Conservation (phyloP, 2,329 filamentous ascomycete genomes). For the Botrytis fabae region DNA sequence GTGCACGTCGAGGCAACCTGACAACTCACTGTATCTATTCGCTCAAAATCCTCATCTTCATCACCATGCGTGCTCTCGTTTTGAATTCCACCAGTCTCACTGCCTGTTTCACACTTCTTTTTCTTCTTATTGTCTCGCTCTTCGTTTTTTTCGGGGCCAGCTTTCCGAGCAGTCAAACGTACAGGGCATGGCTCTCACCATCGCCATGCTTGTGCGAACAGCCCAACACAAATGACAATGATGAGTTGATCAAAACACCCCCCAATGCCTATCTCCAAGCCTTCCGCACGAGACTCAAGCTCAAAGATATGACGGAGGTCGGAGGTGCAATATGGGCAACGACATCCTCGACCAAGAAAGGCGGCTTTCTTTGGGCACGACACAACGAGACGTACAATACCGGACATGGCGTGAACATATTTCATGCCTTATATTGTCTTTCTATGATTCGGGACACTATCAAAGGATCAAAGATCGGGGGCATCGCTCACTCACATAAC, state of each 20-base stretch:
- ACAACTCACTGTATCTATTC: background rate
- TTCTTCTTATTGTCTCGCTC: no score
- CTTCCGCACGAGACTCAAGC: background rate
- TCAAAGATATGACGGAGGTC: background rate
- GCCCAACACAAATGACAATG: no score
- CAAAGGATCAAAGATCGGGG: background rate
- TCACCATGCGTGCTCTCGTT: no score
- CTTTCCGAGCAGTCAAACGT: no score
- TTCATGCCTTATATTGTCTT: constrained; percentile 2
- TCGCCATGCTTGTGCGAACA: no score
- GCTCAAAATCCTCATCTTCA: background rate
- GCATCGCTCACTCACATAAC: background rate
- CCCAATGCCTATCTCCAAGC: background rate
- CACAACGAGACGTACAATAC: constrained; percentile 1
- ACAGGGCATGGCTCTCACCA: no score
- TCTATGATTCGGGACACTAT: background rate
- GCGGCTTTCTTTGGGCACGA: constrained; percentile 8
- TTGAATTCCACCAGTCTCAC: no score
- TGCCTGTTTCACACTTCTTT: no score
- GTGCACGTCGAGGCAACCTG: background rate
- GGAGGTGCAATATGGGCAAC: background rate
- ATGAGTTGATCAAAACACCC: no score
- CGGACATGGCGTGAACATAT: background rate
- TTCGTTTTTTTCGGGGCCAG: no score
- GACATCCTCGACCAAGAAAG: background rate